A percentile compares a stretch with the other conserved stretches of the same genome.
These are phyloP conservation scores for Suillus fuscotomentosus DNA, from an alignment of 768 basidiomycete species.

Conservation along the genomic window DNA sequence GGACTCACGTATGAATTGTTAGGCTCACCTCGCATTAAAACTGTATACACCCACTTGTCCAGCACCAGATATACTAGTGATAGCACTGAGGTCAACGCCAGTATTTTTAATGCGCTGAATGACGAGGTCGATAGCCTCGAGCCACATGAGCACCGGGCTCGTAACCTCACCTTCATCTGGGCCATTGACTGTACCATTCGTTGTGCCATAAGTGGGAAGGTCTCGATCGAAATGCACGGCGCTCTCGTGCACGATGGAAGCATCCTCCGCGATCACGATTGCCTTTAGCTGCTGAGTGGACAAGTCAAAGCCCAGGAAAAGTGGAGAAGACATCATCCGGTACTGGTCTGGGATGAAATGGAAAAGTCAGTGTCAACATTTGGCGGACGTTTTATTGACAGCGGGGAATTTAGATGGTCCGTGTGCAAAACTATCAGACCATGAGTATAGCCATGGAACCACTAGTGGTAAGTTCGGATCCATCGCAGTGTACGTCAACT, in stretches of 20 bases:
- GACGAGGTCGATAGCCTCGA: slow-evolving; percentile 82
- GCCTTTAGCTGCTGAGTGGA: slow-evolving; percentile 87
- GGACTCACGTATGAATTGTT: background rate
- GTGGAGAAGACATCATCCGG: slow-evolving; percentile 22
- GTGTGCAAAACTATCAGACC: slow-evolving; percentile 1
- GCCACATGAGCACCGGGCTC: slow-evolving; percentile 79
- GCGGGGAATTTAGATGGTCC: slow-evolving; percentile 1
- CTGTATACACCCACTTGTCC: slow-evolving; percentile 55
- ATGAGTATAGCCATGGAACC: background rate
- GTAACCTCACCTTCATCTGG: slow-evolving; percentile 72
- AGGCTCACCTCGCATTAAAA: background rate
- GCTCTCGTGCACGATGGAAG: slow-evolving; percentile 60
- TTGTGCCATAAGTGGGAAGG: slow-evolving; percentile 64
- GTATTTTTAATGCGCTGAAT: slow-evolving; percentile 58
- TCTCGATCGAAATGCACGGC: slow-evolving; percentile 82
- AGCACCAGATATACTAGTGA: slow-evolving; percentile 71
- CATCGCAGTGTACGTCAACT: background rate
- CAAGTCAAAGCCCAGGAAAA: slow-evolving; percentile 82
- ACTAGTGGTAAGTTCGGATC: background rate
- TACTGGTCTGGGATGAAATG: background rate
- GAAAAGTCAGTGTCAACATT: background rate
- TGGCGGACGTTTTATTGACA: background rate
- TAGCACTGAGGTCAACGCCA: slow-evolving; percentile 56
- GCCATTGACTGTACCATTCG: slow-evolving; percentile 63
- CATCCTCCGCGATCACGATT: slow-evolving; percentile 58